A percentile compares a stretch with the other conserved stretches of the same genome.
phyloP scores from a whole-genome alignment of 768 basidiomycete species.

The Cystoderma amianthinum region DNA sequence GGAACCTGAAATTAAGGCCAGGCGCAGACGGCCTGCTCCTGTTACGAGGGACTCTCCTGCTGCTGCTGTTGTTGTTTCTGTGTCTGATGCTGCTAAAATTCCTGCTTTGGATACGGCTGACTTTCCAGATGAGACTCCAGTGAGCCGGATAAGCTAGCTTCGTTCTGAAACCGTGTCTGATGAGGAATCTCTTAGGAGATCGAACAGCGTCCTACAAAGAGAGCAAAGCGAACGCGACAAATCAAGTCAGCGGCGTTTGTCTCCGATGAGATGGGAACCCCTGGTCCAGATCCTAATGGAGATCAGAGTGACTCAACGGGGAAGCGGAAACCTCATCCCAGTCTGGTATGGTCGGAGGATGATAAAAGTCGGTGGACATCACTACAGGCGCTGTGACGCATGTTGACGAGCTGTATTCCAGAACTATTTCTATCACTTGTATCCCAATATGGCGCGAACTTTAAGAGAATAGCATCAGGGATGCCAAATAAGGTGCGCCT shows the following conservation, averaged over 20 bases:
- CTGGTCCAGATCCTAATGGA: slow-evolving; percentile 16
- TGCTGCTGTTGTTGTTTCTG: slow-evolving; percentile 1
- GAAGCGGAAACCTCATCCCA: slow-evolving; percentile 15
- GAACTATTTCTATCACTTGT: slow-evolving; percentile 50
- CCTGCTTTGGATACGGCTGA: neutral
- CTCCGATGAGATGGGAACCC: slow-evolving; percentile 23
- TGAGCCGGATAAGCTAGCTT: too few species aligned
- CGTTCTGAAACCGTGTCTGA: too few species aligned
- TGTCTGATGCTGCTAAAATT: neutral
- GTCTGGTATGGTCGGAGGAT: slow-evolving; percentile 51
- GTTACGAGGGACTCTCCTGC: slow-evolving; percentile 9
- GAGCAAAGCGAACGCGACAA: slow-evolving; percentile 27
- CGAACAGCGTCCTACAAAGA: slow-evolving; percentile 29
- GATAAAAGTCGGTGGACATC: slow-evolving; percentile 47
- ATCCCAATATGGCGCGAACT: slow-evolving; percentile 57
- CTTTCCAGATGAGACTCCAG: neutral
- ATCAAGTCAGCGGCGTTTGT: slow-evolving; percentile 37
- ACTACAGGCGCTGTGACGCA: neutral
- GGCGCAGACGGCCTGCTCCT: slow-evolving; percentile 18
- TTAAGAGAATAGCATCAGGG: slow-evolving; percentile 60
- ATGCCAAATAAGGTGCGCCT: slow-evolving; percentile 53
- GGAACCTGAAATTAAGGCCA: slow-evolving; percentile 48
- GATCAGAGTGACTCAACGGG: slow-evolving; percentile 13
- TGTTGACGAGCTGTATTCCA: slow-evolving; percentile 15
- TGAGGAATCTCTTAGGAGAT: slow-evolving; percentile 16